Evolutionary conservation across 192 early-diverging fungal species (phyloP).

Genomic region (Coemansia sp.): DNA sequence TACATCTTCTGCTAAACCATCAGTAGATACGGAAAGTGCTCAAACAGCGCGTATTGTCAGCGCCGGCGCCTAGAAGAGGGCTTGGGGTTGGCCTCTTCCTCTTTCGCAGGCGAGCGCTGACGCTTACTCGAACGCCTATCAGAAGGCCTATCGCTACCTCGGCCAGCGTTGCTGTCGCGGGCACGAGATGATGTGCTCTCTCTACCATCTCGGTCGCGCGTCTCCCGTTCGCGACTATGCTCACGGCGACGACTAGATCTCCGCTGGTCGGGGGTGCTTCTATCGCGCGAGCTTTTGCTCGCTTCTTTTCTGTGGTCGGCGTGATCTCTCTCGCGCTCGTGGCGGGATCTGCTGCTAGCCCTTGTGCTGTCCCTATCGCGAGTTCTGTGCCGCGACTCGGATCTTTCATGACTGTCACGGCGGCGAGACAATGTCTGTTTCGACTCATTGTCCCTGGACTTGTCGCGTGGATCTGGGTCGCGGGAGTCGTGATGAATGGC

Average conservation of each 20-base stretch:
- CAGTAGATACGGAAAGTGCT: not conserved
- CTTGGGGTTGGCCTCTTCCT: constrained; percentile 29
- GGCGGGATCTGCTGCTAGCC: constrained; percentile 21
- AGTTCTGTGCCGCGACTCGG: constrained; percentile 25
- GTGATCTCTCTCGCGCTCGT: constrained; percentile 29
- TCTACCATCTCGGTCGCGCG: constrained; percentile 19
- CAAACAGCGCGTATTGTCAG: constrained; percentile 4
- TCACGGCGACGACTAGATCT: constrained; percentile 36
- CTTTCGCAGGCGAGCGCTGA: constrained; percentile 44
- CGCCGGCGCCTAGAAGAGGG: constrained; percentile 43
- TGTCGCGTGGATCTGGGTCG: constrained; percentile 27
- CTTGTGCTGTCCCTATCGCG: constrained; percentile 27
- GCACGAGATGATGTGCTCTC: constrained; percentile 12
- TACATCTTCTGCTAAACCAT: not conserved
- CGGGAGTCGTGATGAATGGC: constrained; percentile 2
- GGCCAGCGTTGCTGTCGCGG: constrained; percentile 8
- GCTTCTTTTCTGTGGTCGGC: constrained; percentile 10
- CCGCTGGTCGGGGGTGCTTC: not conserved
- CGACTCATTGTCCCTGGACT: constrained; percentile 35
- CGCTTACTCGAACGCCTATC: constrained; percentile 39
- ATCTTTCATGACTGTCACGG: constrained; percentile 24
- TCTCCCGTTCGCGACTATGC: constrained; percentile 26
- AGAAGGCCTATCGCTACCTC: constrained; percentile 17
- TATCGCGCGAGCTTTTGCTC: constrained; percentile 10
- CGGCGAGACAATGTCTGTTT: constrained; percentile 25